phyloP scores from a whole-genome alignment of 306 rosid genomes.

The Citrullus amarus region DNA sequence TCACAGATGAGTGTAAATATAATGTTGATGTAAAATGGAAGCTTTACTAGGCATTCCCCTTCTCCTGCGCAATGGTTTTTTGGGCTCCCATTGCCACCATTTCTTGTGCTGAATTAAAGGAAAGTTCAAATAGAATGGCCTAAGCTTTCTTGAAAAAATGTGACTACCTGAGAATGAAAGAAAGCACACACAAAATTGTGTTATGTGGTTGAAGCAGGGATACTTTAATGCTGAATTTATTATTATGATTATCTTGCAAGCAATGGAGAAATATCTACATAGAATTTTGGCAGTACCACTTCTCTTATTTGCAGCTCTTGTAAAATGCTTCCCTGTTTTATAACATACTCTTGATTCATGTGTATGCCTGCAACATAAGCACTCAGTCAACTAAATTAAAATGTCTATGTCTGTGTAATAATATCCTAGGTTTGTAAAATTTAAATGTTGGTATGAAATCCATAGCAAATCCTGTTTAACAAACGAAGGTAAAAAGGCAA shows the following conservation, averaged over 20 bases:
- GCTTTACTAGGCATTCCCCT: background rate
- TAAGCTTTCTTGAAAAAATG: background rate
- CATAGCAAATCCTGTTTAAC: too few species aligned
- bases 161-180: background rate
- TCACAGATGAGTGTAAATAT: background rate
- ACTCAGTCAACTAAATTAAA: too few species aligned
- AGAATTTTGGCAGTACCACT: too few species aligned
- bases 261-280: too few species aligned
- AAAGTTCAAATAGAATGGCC: background rate
- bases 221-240: too few species aligned
- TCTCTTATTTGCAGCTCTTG: background rate
- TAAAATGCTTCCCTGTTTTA: background rate
- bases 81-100: background rate
- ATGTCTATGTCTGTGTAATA: too few species aligned
- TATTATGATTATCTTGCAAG: too few species aligned
- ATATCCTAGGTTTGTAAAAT: too few species aligned
- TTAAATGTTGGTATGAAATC: too few species aligned
- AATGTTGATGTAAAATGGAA: background rate
- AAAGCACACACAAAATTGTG: background rate
- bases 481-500: too few species aligned
- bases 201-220: too few species aligned
- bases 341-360: background rate
- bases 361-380: too few species aligned
- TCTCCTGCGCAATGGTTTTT: background rate
- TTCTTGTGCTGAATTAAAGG: background rate